phyloP scores from a whole-genome alignment of 2,329 filamentous ascomycete genomes.

The Talaromyces atroroseus region DNA sequence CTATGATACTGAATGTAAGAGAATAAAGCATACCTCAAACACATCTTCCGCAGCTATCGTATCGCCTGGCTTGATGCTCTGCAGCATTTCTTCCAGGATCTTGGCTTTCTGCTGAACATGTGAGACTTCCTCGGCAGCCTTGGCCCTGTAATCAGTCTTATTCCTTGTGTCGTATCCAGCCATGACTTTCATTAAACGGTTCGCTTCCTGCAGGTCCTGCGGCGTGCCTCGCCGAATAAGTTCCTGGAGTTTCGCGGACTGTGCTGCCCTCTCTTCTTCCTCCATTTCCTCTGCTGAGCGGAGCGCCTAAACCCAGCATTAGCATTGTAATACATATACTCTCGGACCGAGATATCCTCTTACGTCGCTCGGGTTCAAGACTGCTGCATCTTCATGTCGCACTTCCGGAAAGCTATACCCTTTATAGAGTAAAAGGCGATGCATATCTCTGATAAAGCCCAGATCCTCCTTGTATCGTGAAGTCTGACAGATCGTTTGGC shows the following conservation, averaged over 20 bases:
- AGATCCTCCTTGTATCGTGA: conserved; percentile 96
- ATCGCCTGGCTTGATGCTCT: conserved; percentile 76
- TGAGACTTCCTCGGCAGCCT: conserved; percentile 89
- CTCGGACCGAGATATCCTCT: conserved; percentile 33
- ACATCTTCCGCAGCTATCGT: conserved; percentile 65
- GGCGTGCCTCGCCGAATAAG: conserved; percentile 87
- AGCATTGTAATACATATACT: background rate
- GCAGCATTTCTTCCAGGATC: conserved; percentile 85
- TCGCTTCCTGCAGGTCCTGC: conserved; percentile 92
- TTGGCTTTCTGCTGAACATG: conserved; percentile 95
- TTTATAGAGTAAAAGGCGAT: conserved; percentile 90
- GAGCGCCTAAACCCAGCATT: conserved; percentile 59
- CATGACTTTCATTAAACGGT: conserved; percentile 98
- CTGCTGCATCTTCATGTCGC: conserved; percentile 86
- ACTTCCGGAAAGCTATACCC: conserved; percentile 94
- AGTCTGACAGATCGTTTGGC: conserved; percentile 95
- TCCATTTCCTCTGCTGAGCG: conserved; percentile 99
- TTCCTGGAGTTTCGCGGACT: conserved; percentile 97
- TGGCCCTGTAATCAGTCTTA: conserved; percentile 96
- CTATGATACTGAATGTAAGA: background rate
- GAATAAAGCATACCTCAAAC: conserved; percentile 51
- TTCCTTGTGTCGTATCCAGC: conserved; percentile 91
- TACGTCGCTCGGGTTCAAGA: conserved; percentile 94
- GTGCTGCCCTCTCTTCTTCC: conserved; percentile 87
- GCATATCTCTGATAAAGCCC: conserved; percentile 96